These are phyloP conservation scores for Colletotrichum zoysiae DNA, from an alignment of 2,329 filamentous ascomycete species.

Conservation along the genomic window DNA sequence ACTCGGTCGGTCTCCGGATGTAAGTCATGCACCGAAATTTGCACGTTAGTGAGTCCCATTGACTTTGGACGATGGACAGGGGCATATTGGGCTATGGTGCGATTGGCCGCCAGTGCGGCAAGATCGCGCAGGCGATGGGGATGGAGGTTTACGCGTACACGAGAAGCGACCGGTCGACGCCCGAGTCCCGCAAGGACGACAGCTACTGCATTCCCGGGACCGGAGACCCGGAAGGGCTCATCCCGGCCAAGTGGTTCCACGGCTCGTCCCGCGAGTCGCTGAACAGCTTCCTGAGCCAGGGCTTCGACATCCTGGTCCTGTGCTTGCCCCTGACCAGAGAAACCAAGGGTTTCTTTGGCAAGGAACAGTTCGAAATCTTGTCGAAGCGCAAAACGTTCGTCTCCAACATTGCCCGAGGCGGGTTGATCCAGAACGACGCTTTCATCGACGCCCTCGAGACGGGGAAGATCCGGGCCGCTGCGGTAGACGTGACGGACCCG, in stretches of 20 bases:
- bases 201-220: conserved; percentile 76
- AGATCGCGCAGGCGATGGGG: conserved; percentile 69
- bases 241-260: conserved; percentile 59
- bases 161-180: conserved; percentile 68
- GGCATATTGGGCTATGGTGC: conserved; percentile 60
- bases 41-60: background rate
- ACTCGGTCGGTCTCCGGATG: conserved; percentile 53
- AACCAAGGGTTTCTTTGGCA: conserved; percentile 57
- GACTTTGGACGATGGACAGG: conserved; percentile 35
- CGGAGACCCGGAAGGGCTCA: conserved; percentile 57
- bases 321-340: conserved; percentile 55
- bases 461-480: conserved; percentile 65
- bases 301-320: conserved; percentile 60
- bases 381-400: conserved; percentile 65
- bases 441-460: conserved; percentile 67
- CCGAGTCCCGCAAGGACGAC: conserved; percentile 67
- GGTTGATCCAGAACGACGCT: conserved; percentile 58
- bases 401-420: conserved; percentile 73
- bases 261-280: conserved; percentile 50
- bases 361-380: conserved; percentile 57
- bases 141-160: conserved; percentile 79
- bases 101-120: conserved; percentile 58
- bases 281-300: conserved; percentile 57
- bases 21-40: conserved; percentile 38
- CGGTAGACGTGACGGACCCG: conserved; percentile 79